A percentile compares a stretch with the other conserved stretches of the same genome.
phyloP scores from a whole-genome alignment of 2,329 filamentous ascomycete species.

The Fusarium redolens region DNA sequence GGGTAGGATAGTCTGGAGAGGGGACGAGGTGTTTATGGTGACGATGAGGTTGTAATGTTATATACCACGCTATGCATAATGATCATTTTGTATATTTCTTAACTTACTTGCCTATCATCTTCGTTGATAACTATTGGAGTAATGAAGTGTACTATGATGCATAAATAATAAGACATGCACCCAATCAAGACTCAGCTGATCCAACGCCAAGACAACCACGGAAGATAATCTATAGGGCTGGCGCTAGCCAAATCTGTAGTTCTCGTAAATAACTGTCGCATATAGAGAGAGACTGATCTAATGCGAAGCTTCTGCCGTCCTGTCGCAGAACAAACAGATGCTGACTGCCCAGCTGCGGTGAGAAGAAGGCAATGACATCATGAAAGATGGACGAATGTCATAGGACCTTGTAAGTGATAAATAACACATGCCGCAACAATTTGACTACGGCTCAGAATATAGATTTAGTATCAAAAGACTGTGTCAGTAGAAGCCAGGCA shows the following conservation, averaged over 20 bases:
- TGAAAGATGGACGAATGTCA: too few relatives aligned
- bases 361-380: not conserved
- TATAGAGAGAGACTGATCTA: not conserved
- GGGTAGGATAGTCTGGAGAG: not conserved
- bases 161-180: too few relatives aligned
- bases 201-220: not conserved
- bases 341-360: not conserved
- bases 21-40: not conserved
- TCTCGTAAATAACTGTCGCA: too few relatives aligned
- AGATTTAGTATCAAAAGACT: not conserved
- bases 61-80: not conserved
- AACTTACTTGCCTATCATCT: rapidly evolving
- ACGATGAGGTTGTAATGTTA: not conserved
- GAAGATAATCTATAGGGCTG: not conserved
- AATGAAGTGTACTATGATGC: not conserved
- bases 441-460: rapidly evolving
- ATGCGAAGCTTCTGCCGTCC: not conserved
- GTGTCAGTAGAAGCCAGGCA: not conserved
- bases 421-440: too few relatives aligned
- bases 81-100: not conserved
- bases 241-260: not conserved
- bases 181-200: not conserved
- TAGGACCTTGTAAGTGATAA: too few relatives aligned
- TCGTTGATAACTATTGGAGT: not conserved
- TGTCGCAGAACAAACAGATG: rapidly evolving